Conservation (phyloP, 2,329 filamentous ascomycete genomes). For the Pseudogymnoascus sp. region DNA sequence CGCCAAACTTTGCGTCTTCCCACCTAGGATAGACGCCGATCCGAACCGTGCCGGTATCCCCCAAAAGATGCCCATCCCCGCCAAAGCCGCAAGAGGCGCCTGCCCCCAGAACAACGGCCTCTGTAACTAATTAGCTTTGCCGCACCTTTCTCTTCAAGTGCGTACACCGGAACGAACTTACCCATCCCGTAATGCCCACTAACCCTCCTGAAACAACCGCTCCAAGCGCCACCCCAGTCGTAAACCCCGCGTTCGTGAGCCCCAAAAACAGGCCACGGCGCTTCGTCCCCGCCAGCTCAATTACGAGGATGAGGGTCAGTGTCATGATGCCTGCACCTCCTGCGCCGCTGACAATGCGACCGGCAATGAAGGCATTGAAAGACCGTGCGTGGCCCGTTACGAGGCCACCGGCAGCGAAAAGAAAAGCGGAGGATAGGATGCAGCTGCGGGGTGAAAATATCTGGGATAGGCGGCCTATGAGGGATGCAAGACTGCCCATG, state of each 20-base stretch:
- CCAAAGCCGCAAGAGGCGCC: conserved; percentile 53
- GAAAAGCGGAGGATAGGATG: conserved; percentile 52
- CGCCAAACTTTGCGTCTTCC: conserved; percentile 31
- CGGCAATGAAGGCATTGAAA: conserved; percentile 58
- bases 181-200: conserved; percentile 61
- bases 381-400: conserved; percentile 54
- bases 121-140: conserved; percentile 35
- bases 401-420: conserved; percentile 55
- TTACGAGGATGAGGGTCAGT: conserved; percentile 64
- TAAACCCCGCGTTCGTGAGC: conserved; percentile 65
- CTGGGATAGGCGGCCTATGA: conserved; percentile 64
- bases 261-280: conserved; percentile 68
- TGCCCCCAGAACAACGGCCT: conserved; percentile 68
- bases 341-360: conserved; percentile 59
- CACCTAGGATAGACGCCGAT: conserved; percentile 28
- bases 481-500: conserved; percentile 53
- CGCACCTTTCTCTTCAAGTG: not conserved
- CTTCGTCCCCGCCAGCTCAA: conserved; percentile 63
- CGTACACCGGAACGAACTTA: conserved; percentile 32
- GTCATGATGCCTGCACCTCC: conserved; percentile 68
- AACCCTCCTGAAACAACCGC: conserved; percentile 63
- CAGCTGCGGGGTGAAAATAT: conserved; percentile 65
- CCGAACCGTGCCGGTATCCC: conserved; percentile 50
- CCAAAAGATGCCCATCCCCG: conserved; percentile 55
- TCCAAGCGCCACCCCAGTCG: conserved; percentile 62